A percentile compares a stretch with the other conserved stretches of the same genome.
phyloP scores from a whole-genome alignment of 176 grass and related monocot genomes.

The Carex parvula region DNA sequence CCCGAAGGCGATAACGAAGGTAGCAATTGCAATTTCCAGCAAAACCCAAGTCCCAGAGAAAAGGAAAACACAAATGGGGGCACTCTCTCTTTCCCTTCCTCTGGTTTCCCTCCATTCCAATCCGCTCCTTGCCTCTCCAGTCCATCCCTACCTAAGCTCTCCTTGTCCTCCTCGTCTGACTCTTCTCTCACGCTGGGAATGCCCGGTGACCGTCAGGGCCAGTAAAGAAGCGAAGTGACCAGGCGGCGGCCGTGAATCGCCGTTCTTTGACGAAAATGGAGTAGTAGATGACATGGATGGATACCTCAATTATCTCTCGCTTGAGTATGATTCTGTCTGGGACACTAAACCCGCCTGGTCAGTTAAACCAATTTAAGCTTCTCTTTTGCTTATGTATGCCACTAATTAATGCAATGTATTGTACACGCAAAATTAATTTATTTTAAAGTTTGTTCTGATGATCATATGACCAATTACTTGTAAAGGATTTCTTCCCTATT shows the following conservation, averaged over 20 bases:
- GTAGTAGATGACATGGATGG: constrained; percentile 88
- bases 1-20: neutral
- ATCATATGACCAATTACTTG: neutral
- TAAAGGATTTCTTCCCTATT: neutral
- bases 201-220: neutral
- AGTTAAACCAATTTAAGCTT: constrained; percentile 7
- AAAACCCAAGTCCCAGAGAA: neutral
- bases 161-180: neutral
- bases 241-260: constrained; percentile 18
- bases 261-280: constrained; percentile 72
- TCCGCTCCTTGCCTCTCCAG: neutral
- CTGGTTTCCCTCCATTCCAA: neutral
- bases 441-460: constrained; percentile 3
- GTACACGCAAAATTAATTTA: neutral
- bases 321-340: constrained; percentile 96
- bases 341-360: constrained; percentile 92
- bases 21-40: neutral
- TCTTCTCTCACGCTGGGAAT: neutral
- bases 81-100: constrained; percentile 15
- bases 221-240: constrained; percentile 17
- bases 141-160: neutral
- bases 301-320: constrained; percentile 87
- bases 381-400: neutral
- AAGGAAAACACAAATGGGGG: neutral
- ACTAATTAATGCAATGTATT: neutral